Base-by-base conservation (phyloP, 2,329 filamentous ascomycete genomes). In the Dactylellina parvicollis region DNA sequence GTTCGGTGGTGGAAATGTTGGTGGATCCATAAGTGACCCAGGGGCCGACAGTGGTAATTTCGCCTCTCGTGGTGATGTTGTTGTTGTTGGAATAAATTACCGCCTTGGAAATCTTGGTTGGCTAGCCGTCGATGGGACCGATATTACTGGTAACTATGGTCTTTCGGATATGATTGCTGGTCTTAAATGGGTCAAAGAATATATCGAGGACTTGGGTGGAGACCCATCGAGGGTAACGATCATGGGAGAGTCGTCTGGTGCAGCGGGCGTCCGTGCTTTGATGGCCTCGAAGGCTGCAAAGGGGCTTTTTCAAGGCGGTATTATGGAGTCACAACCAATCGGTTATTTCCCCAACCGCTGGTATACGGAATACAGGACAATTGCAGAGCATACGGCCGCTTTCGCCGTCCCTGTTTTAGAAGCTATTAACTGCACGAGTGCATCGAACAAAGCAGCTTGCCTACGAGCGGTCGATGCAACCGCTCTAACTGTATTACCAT, bases 151-250 rank as follows among this genome's bases (percentile, higher is more conserved):
- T 26, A 86, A 86, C 64, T 84, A 82, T 56, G 83, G 83, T 3
- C 78, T 86, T 1, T 81, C 80, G 3, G 84, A 86, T 76, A 83
- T 84, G 75, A 82, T 84, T 55, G 81, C 81, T 22, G 84, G 83
- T 0, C 79, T 85, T 4, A 82, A 84, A 36, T 86, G 84, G 84
- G 80, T 85, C 0, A 80, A 78, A 16, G 89, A 92, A 77, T 91
- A 92, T 75, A 92, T 93, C 65, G 87, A 82, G 0, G 83, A 86
- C 0, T 95, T 95, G 78, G 92, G 92, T 9, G 92, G 91, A n/a
- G 90, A 93, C 78, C 88, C 90, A 0, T 82, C 83, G 14, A 90
- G 90, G 79, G 89, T 93, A 2, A 93, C 90, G 0, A 89, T 93
- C 72, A 92, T 89, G 89, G 91, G 91, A 28, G 88, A 93, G 79